A percentile compares a stretch with the other conserved stretches of the same genome.
Conservation (phyloP, 1,284 basidiomycete species). For the Psilocybe mexicana region DNA sequence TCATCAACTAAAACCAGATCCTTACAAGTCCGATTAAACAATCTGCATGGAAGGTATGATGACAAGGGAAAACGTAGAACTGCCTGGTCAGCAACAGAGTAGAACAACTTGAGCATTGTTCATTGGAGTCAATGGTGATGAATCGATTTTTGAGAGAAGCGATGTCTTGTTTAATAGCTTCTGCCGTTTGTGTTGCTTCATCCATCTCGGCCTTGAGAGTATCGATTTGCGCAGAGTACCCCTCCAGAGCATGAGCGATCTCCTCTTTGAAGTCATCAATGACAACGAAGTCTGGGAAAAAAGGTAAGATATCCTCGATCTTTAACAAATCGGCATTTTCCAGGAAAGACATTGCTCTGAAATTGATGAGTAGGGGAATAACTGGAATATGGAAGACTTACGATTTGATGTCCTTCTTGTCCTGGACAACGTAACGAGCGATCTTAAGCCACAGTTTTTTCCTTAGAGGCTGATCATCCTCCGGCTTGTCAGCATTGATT, state of each 20-base stretch:
- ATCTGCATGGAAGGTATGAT: constrained; percentile 94
- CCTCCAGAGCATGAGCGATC: constrained; percentile 94
- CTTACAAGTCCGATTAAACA: constrained; percentile 89
- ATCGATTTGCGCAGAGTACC: constrained; percentile 92
- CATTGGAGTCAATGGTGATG: constrained; percentile 87
- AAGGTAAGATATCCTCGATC: constrained; percentile 98
- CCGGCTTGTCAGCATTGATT: constrained; percentile 90
- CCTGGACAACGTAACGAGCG: constrained; percentile 94
- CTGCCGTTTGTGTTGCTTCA: constrained; percentile 89
- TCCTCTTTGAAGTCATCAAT: constrained; percentile 99
- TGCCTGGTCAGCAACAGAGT: constrained; percentile 81
- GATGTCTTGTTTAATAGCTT: constrained; percentile 93
- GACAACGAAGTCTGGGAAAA: constrained; percentile 99
- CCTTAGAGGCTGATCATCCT: constrained; percentile 82
- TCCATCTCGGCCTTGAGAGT: constrained; percentile 94
- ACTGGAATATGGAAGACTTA: constrained; percentile 43
- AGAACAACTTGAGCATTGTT: constrained; percentile 84
- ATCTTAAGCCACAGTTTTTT: constrained; percentile 99
- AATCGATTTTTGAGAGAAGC: constrained; percentile 86
- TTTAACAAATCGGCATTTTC: constrained; percentile 94
- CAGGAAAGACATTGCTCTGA: constrained; percentile 93
- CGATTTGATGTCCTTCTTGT: constrained; percentile 97
- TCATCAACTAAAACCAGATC: constrained; percentile 12
- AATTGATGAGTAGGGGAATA: constrained; percentile 9
- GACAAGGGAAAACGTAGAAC: constrained; percentile 98